Conservation (phyloP, 768 basidiomycete species). For the Lactarius deliciosus region DNA sequence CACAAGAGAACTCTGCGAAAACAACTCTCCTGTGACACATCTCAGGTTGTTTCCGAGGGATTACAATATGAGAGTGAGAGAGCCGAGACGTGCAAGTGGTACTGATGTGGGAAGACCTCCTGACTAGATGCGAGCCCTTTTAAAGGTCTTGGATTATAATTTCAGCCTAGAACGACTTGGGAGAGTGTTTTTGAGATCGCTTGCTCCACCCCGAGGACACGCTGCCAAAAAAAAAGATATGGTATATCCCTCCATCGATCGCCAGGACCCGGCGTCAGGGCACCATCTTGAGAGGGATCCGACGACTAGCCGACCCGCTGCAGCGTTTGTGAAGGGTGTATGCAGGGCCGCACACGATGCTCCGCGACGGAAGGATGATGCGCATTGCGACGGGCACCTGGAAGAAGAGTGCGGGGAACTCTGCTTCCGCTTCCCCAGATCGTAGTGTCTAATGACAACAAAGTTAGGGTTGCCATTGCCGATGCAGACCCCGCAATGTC, state of each 20-base stretch:
- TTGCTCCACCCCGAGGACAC: constrained; percentile 16
- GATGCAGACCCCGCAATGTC: constrained; percentile 6
- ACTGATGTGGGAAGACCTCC: constrained; percentile 5
- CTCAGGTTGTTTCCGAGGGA: background rate
- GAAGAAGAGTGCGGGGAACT: constrained; percentile 19
- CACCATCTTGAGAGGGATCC: constrained; percentile 13
- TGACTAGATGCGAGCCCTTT: constrained; percentile 12
- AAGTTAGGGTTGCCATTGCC: background rate
- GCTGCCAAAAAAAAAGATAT: constrained; percentile 14
- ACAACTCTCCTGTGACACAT: constrained; percentile 26
- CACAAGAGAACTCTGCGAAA: constrained; percentile 11
- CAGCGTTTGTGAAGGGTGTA: constrained; percentile 27
- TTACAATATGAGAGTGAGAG: constrained; percentile 10
- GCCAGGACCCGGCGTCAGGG: constrained; percentile 20
- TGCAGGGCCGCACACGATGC: constrained; percentile 21
- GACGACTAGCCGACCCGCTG: constrained; percentile 17
- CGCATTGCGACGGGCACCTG: constrained; percentile 16
- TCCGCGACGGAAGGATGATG: constrained; percentile 12
- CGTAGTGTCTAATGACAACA: constrained; percentile 6
- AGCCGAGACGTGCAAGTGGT: constrained; percentile 3
- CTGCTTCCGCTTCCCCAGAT: constrained; percentile 17
- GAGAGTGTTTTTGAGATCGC: constrained; percentile 7
- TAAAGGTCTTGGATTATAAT: constrained; percentile 25
- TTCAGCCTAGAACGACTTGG: constrained; percentile 11
- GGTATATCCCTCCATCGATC: constrained; percentile 24